These are phyloP conservation scores for Soucietia sequanensis DNA, from an alignment of 805 yeast species.

Conservation along the genomic window DNA sequence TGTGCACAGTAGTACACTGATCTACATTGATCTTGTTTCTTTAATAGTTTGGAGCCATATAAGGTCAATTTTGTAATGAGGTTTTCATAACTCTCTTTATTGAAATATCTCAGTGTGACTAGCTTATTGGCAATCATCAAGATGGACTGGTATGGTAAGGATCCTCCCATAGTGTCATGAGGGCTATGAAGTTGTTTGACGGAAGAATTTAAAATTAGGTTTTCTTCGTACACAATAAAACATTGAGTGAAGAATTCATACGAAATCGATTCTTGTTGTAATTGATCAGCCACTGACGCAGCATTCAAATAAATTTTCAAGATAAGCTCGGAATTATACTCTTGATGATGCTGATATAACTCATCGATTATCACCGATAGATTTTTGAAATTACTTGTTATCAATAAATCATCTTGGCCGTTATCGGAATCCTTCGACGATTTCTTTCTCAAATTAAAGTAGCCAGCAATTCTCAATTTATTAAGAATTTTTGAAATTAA, in stretches of 20 bases:
- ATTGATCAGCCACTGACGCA: constrained; percentile 79
- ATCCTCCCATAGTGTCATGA: constrained; percentile 44
- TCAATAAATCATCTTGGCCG: constrained; percentile 20
- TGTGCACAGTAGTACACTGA: constrained; percentile 87
- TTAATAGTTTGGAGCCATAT: constrained; percentile 83
- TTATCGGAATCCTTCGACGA: constrained; percentile 24
- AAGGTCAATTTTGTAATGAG: constrained; percentile 82
- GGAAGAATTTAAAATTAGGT: constrained; percentile 26
- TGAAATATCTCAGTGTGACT: constrained; percentile 42
- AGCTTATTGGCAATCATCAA: constrained; percentile 46
- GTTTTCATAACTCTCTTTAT: constrained; percentile 71
- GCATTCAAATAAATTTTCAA: constrained; percentile 58
- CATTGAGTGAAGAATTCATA: constrained; percentile 90
- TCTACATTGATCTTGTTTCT: constrained; percentile 93
- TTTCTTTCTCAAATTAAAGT: constrained; percentile 24
- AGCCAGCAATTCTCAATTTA: constrained; percentile 50
- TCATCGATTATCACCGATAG: constrained; percentile 70
- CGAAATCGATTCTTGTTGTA: constrained; percentile 65
- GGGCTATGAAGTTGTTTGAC: constrained; percentile 21
- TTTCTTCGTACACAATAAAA: constrained; percentile 77
- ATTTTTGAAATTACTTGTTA: constrained; percentile 67
- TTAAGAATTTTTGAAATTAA: constrained; percentile 61
- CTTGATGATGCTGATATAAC: constrained; percentile 44
- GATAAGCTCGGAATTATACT: constrained; percentile 30
- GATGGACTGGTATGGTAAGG: constrained; percentile 50